phyloP scores from a whole-genome alignment of 2,329 filamentous ascomycete species.

The Diaporthe citri region DNA sequence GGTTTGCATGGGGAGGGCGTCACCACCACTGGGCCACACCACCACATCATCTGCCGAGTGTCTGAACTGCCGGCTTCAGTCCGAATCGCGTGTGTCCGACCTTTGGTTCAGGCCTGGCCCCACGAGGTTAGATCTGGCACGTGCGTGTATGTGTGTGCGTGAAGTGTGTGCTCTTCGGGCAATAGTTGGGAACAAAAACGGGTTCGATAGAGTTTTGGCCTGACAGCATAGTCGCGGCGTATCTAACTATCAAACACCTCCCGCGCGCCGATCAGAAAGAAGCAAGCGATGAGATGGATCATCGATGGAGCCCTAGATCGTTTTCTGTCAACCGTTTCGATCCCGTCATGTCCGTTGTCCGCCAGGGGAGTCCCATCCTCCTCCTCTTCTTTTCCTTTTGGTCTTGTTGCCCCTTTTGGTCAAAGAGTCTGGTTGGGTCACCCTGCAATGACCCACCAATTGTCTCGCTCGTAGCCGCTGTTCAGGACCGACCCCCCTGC shows the following conservation, averaged over 20 bases:
- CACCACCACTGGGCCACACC: not conserved
- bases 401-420: not conserved
- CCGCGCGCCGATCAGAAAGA: conserved; percentile 17
- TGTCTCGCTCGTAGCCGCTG: conserved; percentile 94
- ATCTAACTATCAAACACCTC: conserved; percentile 14
- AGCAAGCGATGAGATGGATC: conserved; percentile 30
- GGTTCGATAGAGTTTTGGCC: conserved; percentile 17
- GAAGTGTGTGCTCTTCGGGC: not conserved
- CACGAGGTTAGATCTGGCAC: conserved; percentile 5
- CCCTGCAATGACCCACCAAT: conserved; percentile 90
- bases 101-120: not conserved
- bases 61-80: conserved; percentile 3
- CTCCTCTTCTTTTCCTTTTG: not conserved
- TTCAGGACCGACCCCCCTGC: conserved; percentile 83
- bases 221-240: not conserved
- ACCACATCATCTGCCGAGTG: conserved; percentile 5
- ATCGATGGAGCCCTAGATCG: conserved; percentile 18
- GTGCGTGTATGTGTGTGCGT: not conserved
- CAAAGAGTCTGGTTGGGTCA: not conserved
- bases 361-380: not conserved
- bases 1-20: conserved; percentile 4
- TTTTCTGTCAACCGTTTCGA: conserved; percentile 31
- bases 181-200: conserved; percentile 16
- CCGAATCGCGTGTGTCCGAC: conserved; percentile 3
- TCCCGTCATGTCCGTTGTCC: conserved; percentile 26